Evolutionary conservation across 2,329 filamentous ascomycete genomes (phyloP).

Genomic region (Thermothelomyces thermophilus): DNA sequence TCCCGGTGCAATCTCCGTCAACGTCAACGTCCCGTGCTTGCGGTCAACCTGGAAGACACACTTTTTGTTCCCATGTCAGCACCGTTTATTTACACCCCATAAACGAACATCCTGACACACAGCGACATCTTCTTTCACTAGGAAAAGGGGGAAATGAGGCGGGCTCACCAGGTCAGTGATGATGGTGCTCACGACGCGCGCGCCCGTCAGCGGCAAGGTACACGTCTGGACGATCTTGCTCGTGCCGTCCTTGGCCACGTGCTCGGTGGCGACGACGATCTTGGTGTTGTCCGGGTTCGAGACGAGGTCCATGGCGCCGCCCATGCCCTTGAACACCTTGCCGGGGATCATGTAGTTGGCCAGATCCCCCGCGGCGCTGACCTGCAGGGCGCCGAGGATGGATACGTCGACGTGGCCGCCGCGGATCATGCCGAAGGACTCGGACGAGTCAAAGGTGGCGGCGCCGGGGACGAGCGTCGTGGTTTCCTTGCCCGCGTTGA

Average conservation of each 20-base stretch:
- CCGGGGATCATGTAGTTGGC: constrained; percentile 90
- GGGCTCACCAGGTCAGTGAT: constrained; percentile 67
- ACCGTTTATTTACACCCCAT: too few relatives aligned
- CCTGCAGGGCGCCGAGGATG: constrained; percentile 76
- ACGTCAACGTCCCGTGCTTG: constrained; percentile 51
- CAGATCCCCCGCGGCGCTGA: constrained; percentile 69
- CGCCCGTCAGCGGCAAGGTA: constrained; percentile 58
- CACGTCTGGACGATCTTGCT: constrained; percentile 61
- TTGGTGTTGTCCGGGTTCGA: constrained; percentile 65
- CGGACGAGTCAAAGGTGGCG: constrained; percentile 69
- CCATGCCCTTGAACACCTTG: constrained; percentile 84
- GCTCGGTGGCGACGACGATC: constrained; percentile 65
- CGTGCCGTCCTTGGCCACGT: constrained; percentile 61
- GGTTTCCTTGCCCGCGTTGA: constrained; percentile 85
- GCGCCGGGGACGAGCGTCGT: constrained; percentile 73
- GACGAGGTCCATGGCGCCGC: constrained; percentile 68
- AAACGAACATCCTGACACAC: too few relatives aligned
- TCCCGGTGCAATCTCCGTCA: constrained; percentile 65
- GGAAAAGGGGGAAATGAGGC: too few relatives aligned
- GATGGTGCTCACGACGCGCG: constrained; percentile 61
- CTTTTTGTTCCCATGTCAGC: constrained; percentile 32
- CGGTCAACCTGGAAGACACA: constrained; percentile 67
- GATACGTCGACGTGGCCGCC: constrained; percentile 79
- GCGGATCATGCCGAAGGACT: constrained; percentile 83
- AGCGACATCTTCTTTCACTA: too few relatives aligned